phyloP scores from a whole-genome alignment of 202 grass and related monocot species.

The Carex arenaria region DNA sequence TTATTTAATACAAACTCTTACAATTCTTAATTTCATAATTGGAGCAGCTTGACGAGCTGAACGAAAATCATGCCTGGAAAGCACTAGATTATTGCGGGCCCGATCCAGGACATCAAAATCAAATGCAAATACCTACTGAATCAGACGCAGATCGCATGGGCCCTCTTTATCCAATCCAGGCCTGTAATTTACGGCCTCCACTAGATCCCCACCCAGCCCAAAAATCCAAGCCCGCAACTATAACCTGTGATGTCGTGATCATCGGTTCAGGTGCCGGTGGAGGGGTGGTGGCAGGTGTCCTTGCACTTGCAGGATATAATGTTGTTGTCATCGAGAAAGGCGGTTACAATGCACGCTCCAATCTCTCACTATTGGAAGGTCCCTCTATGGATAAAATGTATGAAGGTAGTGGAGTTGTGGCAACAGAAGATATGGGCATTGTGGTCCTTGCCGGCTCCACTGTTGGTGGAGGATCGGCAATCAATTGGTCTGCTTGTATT shows the following conservation, averaged over 20 bases:
- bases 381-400: slow-evolving; percentile 28
- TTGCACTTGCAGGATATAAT: slow-evolving; percentile 36
- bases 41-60: slow-evolving; percentile 13
- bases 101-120: slow-evolving; percentile 13
- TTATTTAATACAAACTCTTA: neutral
- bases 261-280: slow-evolving; percentile 39
- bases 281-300: slow-evolving; percentile 34
- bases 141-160: neutral
- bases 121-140: slow-evolving; percentile 3
- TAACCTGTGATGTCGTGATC: slow-evolving; percentile 29
- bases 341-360: neutral
- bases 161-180: slow-evolving; percentile 17
- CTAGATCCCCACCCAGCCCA: neutral
- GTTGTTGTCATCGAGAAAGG: slow-evolving; percentile 46
- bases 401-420: slow-evolving; percentile 24
- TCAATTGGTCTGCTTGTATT: slow-evolving; percentile 42
- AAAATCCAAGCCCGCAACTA: slow-evolving; percentile 5
- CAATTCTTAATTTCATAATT: neutral
- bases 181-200: neutral
- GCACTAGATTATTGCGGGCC: slow-evolving; percentile 38
- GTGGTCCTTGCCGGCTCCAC: slow-evolving; percentile 31
- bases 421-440: slow-evolving; percentile 10
- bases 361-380: slow-evolving; percentile 34
- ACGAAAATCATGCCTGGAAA: slow-evolving; percentile 30
- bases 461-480: slow-evolving; percentile 29